Base-by-base conservation (phyloP, 768 basidiomycete species). In the Pleurotus pulmonarius region DNA sequence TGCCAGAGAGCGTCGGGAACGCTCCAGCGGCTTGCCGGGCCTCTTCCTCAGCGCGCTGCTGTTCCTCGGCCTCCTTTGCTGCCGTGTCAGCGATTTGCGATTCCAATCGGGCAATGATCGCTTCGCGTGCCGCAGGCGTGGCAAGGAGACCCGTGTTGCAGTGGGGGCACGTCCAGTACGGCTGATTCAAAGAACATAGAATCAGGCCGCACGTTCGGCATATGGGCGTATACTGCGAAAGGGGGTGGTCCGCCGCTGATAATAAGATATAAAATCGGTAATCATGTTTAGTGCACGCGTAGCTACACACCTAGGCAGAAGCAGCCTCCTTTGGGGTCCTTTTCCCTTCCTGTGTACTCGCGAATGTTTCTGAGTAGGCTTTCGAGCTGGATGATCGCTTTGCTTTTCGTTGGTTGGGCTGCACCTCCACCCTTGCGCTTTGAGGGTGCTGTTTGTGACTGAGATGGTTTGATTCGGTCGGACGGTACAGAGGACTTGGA, bases 311-410 rank as follows among this genome's bases (percentile, higher is more conserved):
- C 85, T 72, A 82, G 81, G 61, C 87, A 90, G 63, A 86, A 89
- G 62, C 87, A 90, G 0, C 87, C 86, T 4, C 83, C 82, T 40
- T 78, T 81, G 0, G 83, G 79, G 67, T 88, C 86, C 56, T 69
- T 80, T 41, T 69, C 65, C 0, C 55, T 65, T 0, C 70, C 71
- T n/a, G 66, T 66, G 2, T 71, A 64, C 12, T 64, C 65, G 18
- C 60, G 65, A 20, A 84, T 65, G 3, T 69, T 75, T n/a, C 69
- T 61, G 29, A 80, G 67, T 38, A 85, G 68, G 5, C 67, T 61
- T 60, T 87, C 83, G 15, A 88, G 72, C 20, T 59, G 61, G 3
- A 68, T 69, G 12, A 88, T 75, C 34, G 73, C 74, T 58, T 68
- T 74, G 67, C 81, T 86, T 65, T 81, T 85, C 1, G 73, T 67